phyloP scores from a whole-genome alignment of 345 rosid species.

The Salix viminalis region DNA sequence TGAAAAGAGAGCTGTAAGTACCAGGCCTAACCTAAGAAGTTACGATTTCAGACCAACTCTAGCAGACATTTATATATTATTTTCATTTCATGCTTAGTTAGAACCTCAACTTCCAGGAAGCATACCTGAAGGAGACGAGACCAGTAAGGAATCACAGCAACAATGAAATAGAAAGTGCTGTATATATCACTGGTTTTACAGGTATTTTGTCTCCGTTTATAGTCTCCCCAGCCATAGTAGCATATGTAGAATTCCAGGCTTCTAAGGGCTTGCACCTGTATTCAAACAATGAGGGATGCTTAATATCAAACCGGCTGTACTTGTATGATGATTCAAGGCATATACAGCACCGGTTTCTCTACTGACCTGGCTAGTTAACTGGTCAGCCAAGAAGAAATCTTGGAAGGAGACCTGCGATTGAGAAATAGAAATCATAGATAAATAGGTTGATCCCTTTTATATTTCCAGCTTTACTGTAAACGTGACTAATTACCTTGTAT shows the following conservation, averaged over 20 bases:
- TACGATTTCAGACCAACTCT: no score
- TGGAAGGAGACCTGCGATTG: conserved; percentile 43
- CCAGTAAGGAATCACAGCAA: conserved; percentile 49
- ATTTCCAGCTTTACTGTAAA: no score
- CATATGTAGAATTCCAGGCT: conserved; percentile 59
- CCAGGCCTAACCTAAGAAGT: no score
- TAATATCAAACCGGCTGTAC: background rate
- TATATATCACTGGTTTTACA: conserved; percentile 29
- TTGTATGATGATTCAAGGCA: background rate
- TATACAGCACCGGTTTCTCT: background rate
- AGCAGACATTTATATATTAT: no score
- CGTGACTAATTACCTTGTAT: conserved; percentile 23
- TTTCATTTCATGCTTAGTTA: no score
- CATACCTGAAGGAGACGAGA: conserved; percentile 51
- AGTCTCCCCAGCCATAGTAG: conserved; percentile 62
- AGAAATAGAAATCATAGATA: background rate
- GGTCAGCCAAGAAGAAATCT: conserved; percentile 57
- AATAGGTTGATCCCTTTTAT: background rate
- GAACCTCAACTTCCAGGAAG: no score
- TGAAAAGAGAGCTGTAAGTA: background rate
- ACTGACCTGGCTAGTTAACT: conserved; percentile 52
- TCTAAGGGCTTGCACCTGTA: conserved; percentile 60
- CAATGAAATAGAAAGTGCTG: conserved; percentile 38
- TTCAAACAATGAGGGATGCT: background rate
- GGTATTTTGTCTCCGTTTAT: conserved; percentile 27